These are phyloP conservation scores for Calonectria crousiana DNA, from an alignment of 2,329 filamentous ascomycete species.

Conservation along the genomic window DNA sequence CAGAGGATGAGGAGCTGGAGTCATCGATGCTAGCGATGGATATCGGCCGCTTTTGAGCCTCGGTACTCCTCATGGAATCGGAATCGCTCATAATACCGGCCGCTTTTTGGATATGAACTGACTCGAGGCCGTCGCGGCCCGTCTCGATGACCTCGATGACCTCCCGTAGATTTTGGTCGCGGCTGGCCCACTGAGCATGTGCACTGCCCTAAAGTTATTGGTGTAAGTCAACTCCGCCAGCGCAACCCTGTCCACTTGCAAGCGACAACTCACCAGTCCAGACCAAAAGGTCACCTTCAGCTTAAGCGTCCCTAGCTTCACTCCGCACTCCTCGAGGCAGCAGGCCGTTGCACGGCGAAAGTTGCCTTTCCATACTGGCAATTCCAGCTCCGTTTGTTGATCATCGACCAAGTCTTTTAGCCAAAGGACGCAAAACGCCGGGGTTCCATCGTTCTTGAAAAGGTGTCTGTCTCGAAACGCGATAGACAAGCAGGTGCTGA, in stretches of 20 bases:
- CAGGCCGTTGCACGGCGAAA: slow-evolving; percentile 60
- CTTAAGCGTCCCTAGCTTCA: slow-evolving; percentile 60
- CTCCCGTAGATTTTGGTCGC: slow-evolving; percentile 50
- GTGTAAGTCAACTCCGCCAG: slow-evolving; percentile 17
- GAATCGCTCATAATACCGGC: slow-evolving; percentile 50
- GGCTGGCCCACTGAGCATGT: slow-evolving; percentile 51
- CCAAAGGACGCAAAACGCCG: slow-evolving; percentile 76
- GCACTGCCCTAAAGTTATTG: slow-evolving; percentile 46
- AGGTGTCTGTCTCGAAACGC: slow-evolving; percentile 58
- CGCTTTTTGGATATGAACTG: slow-evolving; percentile 49
- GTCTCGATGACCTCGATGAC: slow-evolving; percentile 62
- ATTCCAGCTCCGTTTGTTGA: slow-evolving; percentile 67
- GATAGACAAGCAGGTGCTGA: slow-evolving; percentile 67
- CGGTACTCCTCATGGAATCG: slow-evolving; percentile 30
- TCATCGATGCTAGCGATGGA: slow-evolving; percentile 40
- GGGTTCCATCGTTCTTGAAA: slow-evolving; percentile 63
- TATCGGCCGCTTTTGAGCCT: slow-evolving; percentile 16
- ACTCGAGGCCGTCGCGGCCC: slow-evolving; percentile 50
- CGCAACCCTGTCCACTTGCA: not conserved
- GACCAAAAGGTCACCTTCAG: slow-evolving; percentile 51
- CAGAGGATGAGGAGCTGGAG: slow-evolving; percentile 46
- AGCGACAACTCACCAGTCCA: slow-evolving; percentile 47
- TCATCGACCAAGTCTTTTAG: slow-evolving; percentile 78
- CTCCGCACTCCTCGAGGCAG: slow-evolving; percentile 58
- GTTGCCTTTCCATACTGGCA: slow-evolving; percentile 76